Evolutionary conservation across 2,329 filamentous ascomycete species (phyloP).

Genomic region (Trichophyton benhamiae): DNA sequence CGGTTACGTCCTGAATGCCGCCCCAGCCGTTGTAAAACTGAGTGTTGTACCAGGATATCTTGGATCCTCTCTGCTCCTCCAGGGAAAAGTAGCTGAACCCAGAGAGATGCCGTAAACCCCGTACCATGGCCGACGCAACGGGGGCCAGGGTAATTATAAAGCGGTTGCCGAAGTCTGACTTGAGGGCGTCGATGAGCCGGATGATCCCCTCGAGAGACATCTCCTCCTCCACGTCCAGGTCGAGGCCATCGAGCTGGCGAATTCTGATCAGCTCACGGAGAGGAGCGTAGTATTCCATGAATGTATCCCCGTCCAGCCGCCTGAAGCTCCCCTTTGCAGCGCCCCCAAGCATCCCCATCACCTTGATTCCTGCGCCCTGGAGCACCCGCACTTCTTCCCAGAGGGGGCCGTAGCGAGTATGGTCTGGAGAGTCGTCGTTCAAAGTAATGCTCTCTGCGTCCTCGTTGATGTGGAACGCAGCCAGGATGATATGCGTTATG

Average conservation of each 20-base stretch:
- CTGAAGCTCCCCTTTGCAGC: conserved; percentile 64
- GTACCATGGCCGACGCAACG: conserved; percentile 61
- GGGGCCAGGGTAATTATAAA: conserved; percentile 76
- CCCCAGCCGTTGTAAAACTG: conserved; percentile 94
- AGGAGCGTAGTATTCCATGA: conserved; percentile 62
- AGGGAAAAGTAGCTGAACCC: conserved; percentile 71
- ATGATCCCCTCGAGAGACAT: conserved; percentile 57
- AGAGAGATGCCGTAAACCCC: conserved; percentile 49
- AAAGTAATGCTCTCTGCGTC: conserved; percentile 56
- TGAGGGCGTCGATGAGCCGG: conserved; percentile 54
- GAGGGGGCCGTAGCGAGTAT: conserved; percentile 55
- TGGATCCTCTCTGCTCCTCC: conserved; percentile 51
- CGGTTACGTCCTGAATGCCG: conserved; percentile 41
- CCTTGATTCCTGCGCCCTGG: conserved; percentile 61
- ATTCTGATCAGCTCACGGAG: conserved; percentile 52
- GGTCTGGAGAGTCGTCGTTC: conserved; percentile 64
- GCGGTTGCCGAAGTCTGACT: conserved; percentile 34
- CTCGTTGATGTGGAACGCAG: conserved; percentile 71
- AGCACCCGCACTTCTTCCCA: conserved; percentile 67
- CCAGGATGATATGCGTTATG: conserved; percentile 72
- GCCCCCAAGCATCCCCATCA: conserved; percentile 79
- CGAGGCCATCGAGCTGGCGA: conserved; percentile 54
- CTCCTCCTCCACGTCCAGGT: conserved; percentile 68
- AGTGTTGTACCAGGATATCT: conserved; percentile 75
- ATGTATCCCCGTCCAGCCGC: conserved; percentile 48